phyloP scores from a whole-genome alignment of 345 rosid species.

The Salix purpurea region DNA sequence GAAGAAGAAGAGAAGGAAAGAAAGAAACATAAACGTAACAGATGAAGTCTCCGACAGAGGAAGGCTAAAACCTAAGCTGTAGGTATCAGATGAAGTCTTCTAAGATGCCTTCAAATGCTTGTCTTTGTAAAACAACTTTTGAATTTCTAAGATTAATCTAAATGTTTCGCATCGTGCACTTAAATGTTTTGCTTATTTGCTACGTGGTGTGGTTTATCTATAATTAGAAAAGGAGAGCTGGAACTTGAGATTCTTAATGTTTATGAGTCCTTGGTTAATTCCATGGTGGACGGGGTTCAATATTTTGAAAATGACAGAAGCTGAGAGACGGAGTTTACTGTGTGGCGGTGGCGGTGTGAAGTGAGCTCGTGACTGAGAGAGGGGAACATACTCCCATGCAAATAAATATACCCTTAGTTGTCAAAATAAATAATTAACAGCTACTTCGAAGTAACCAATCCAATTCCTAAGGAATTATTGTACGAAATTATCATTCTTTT shows the following conservation, averaged over 20 bases:
- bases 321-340: neutral
- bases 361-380: slow-evolving; percentile 20
- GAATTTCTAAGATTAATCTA: too few relatives aligned
- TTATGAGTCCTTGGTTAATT: neutral
- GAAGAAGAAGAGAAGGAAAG: too few relatives aligned
- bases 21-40: too few relatives aligned
- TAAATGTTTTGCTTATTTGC: too few relatives aligned
- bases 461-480: slow-evolving; percentile 29
- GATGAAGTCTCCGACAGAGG: too few relatives aligned
- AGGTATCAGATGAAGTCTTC: too few relatives aligned
- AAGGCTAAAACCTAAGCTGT: too few relatives aligned
- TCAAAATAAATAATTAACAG: slow-evolving; percentile 32
- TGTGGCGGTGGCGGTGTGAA: neutral
- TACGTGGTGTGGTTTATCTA: too few relatives aligned
- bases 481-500: slow-evolving; percentile 31
- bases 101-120: too few relatives aligned
- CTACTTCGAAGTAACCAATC: slow-evolving; percentile 13
- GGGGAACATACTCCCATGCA: slow-evolving; percentile 39
- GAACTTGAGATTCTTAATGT: neutral
- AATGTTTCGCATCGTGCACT: too few relatives aligned
- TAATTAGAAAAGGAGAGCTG: neutral
- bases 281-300: neutral
- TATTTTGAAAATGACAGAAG: neutral
- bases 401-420: slow-evolving; percentile 39
- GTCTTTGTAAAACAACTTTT: too few relatives aligned